A percentile compares a stretch with the other conserved stretches of the same genome.
phyloP scores from a whole-genome alignment of 2,329 filamentous ascomycete genomes.

The Pyrenophora seminiperda region DNA sequence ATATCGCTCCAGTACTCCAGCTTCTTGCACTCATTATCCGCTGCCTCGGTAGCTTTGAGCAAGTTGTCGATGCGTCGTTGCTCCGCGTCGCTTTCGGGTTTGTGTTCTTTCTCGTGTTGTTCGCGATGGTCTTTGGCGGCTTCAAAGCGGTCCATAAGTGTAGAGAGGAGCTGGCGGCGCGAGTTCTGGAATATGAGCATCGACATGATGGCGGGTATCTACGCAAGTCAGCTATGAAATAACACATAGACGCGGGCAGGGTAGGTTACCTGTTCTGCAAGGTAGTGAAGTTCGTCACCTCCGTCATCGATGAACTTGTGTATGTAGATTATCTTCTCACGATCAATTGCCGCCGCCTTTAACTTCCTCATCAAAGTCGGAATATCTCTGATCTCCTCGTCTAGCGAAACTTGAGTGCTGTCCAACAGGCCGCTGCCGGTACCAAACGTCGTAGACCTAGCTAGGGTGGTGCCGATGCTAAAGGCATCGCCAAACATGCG shows the following conservation, averaged over 20 bases:
- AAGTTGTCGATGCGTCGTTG: constrained; percentile 68
- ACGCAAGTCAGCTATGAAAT: constrained; percentile 17
- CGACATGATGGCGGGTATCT: constrained; percentile 56
- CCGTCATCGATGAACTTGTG: constrained; percentile 80
- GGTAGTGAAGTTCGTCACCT: constrained; percentile 70
- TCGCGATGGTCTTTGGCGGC: constrained; percentile 58
- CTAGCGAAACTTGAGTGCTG: constrained; percentile 42
- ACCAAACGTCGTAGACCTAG: constrained; percentile 45
- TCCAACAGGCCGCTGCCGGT: constrained; percentile 50
- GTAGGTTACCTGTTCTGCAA: constrained; percentile 63
- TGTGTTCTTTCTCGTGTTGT: constrained; percentile 49
- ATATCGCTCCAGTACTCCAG: constrained; percentile 87
- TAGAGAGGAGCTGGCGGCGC: constrained; percentile 73
- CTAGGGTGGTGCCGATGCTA: constrained; percentile 45
- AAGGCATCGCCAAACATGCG: constrained; percentile 47
- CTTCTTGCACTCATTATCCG: constrained; percentile 77
- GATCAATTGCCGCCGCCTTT: constrained; percentile 75
- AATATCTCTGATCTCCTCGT: constrained; percentile 67
- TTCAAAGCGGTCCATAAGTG: constrained; percentile 65
- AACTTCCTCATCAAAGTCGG: constrained; percentile 71
- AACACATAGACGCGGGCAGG: background rate
- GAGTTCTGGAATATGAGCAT: constrained; percentile 90
- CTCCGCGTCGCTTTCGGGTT: constrained; percentile 53
- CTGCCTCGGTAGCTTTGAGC: constrained; percentile 73
- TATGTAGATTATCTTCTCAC: constrained; percentile 86